phyloP scores from a whole-genome alignment of 139 green algal genomes.

The Astrephomene gubernaculifera region DNA sequence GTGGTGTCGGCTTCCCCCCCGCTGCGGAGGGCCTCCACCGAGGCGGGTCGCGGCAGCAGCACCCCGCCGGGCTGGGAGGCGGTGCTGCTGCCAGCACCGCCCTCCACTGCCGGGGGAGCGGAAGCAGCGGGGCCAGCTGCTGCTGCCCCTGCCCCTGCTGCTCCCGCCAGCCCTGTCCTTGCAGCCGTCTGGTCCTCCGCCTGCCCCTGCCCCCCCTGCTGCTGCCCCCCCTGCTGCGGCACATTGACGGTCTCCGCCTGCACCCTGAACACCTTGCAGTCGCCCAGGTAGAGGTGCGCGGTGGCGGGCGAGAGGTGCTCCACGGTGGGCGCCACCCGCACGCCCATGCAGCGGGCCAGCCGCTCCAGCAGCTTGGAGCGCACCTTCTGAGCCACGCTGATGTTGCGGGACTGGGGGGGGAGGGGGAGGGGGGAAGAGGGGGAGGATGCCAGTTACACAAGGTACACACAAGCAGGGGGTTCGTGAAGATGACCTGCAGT shows the following conservation, averaged over 20 bases:
- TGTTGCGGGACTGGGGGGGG: conserved; percentile 38
- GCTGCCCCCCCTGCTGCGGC: not conserved
- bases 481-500: too few relatives aligned
- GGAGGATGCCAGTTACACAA: too few relatives aligned
- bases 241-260: conserved; percentile 48
- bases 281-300: conserved; percentile 50
- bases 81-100: too few relatives aligned
- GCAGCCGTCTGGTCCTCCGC: not conserved
- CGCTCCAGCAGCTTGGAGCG: conserved; percentile 79
- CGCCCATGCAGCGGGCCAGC: conserved; percentile 72
- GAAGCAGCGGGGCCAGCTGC: not conserved
- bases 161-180: not conserved
- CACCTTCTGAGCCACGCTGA: conserved; percentile 76
- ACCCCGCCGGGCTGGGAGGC: too few relatives aligned
- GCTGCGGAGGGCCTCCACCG: too few relatives aligned
- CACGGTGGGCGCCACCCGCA: conserved; percentile 63
- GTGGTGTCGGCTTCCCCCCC: too few relatives aligned
- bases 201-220: not conserved
- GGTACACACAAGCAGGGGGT: not conserved
- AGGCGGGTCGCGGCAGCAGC: too few relatives aligned
- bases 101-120: too few relatives aligned
- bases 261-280: conserved; percentile 74
- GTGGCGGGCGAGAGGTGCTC: conserved; percentile 61
- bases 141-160: not conserved
- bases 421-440: not conserved